phyloP scores from a whole-genome alignment of 768 basidiomycete species.

The Lentinula lateritia region DNA sequence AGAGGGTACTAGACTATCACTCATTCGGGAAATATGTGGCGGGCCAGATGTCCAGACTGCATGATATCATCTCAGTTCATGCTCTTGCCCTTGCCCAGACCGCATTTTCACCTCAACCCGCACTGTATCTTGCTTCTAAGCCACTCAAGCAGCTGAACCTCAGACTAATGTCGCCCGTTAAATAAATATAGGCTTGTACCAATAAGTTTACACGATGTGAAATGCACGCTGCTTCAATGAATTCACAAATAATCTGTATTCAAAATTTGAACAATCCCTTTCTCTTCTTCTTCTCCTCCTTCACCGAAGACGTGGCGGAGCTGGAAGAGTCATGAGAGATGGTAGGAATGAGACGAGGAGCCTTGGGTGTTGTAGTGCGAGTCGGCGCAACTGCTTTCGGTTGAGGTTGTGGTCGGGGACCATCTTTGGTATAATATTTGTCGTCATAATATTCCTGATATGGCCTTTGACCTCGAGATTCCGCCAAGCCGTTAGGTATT shows the following conservation, averaged over 20 bases:
- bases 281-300: slow-evolving; percentile 71
- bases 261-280: slow-evolving; percentile 65
- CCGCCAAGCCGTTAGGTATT: slow-evolving; percentile 63
- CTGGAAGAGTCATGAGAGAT: slow-evolving; percentile 46
- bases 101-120: too few species aligned
- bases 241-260: slow-evolving; percentile 7
- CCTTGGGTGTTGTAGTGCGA: slow-evolving; percentile 16
- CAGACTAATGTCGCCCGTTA: background rate
- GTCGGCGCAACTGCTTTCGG: slow-evolving; percentile 18
- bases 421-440: slow-evolving; percentile 65
- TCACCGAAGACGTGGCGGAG: slow-evolving; percentile 28
- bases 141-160: background rate
- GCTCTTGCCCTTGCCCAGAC: background rate
- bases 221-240: background rate
- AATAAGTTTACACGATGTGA: background rate
- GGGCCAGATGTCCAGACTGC: background rate
- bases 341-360: slow-evolving; percentile 47
- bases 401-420: slow-evolving; percentile 37
- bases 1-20: background rate
- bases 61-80: background rate
- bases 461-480: slow-evolving; percentile 40
- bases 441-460: slow-evolving; percentile 79
- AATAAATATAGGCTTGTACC: background rate
- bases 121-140: background rate
- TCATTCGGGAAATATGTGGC: background rate